Conservation (phyloP, 306 rosid genomes). For the Cucumis cinereus region DNA sequence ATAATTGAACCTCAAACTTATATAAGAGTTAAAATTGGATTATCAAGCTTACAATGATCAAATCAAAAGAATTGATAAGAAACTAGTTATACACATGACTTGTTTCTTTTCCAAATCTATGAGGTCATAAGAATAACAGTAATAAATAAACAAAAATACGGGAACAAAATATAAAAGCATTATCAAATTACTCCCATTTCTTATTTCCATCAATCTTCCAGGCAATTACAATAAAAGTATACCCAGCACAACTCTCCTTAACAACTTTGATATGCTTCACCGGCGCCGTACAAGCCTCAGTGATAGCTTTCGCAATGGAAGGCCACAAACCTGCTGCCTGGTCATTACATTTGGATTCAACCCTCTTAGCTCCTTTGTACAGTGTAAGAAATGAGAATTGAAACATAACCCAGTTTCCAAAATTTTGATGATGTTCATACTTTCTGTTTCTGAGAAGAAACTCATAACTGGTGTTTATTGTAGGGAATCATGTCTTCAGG, state of each 20-base stretch:
- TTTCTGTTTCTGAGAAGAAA: neutral
- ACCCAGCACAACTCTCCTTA: conserved; percentile 41
- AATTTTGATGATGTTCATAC: neutral
- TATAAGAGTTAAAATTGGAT: too few species aligned
- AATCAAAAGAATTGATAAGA: neutral
- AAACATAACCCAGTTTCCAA: neutral
- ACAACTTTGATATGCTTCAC: conserved; percentile 35
- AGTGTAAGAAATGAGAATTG: conserved; percentile 17
- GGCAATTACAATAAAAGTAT: conserved; percentile 38
- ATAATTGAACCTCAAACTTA: too few species aligned
- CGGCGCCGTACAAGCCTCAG: conserved; percentile 22
- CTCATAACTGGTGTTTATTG: conserved; percentile 11
- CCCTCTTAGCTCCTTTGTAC: conserved; percentile 26
- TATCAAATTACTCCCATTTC: neutral
- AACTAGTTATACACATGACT: neutral
- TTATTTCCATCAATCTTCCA: neutral
- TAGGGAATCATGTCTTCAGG: conserved; percentile 45
- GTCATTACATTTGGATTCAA: conserved; percentile 26
- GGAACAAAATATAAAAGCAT: neutral
- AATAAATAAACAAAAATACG: neutral
- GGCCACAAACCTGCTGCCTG: conserved; percentile 35
- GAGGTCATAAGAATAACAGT: neutral
- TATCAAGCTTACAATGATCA: neutral
- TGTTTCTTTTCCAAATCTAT: neutral
- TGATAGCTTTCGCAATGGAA: conserved; percentile 28